Base-by-base conservation (phyloP, 1,284 basidiomycete genomes). In the Cerioporus squamosus region DNA sequence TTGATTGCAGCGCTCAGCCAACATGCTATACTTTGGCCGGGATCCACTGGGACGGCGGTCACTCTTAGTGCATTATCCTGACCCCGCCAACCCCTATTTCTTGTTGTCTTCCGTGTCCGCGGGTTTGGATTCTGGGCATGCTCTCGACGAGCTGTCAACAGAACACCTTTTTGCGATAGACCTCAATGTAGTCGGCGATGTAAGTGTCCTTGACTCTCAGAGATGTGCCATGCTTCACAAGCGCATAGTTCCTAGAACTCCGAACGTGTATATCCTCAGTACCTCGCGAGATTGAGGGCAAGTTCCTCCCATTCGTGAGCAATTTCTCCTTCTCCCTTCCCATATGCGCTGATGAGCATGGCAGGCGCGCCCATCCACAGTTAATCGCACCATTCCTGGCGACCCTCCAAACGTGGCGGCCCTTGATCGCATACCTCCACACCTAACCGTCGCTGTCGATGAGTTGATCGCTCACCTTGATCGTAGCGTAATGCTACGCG, bases 1-100 rank as follows among this genome's bases (percentile, higher is more conserved):
- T 29, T 7, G 10, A 8, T 5, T 0, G 3, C 23, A 64, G 63
- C 42, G 24, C 22, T 4, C 38, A 3, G 36, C 55, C 4, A 55
- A 38, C 18, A 54, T 10, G 10, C 12, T 67, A 2, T 67, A 58
- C 42, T 93, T 67, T 70, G 93, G 84, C 5, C 82, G 96, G 46
- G 97, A 99, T 72, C 93, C 94, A 1, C 83, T 98, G 1, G 96
- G 97, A 1, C 84, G 97, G 26, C 84, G 97, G 43, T 98, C 96
- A 7, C 81, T 99, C 1, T 78, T 98, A 1, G 74, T 93, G 20
- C 85, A 90, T 59, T 75, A 73, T 56, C 86, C 88, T 17, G 81
- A 79, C 17, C 49, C 61, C 1, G 54, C 63, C 20, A 73, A 75
- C 5, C 85, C 87, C 0, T 79, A 81, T 60, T 76, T 92, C 39